A percentile compares a stretch with the other conserved stretches of the same genome.
phyloP scores from a whole-genome alignment of 139 green algal genomes.

The Closterium sp. region DNA sequence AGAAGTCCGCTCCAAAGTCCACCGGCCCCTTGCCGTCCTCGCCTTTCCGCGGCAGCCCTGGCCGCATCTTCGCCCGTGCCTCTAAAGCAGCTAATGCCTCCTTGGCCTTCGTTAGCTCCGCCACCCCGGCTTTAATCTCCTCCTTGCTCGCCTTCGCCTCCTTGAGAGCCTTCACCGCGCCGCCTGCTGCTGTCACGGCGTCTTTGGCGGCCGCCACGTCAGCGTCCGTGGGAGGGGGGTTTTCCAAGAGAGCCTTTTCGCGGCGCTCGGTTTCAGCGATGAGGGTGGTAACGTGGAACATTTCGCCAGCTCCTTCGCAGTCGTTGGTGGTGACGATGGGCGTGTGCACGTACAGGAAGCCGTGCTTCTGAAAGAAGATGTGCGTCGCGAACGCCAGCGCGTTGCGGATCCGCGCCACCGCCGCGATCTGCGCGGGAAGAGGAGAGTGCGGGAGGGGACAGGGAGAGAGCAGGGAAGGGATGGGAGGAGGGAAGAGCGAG shows the following conservation, averaged over 20 bases:
- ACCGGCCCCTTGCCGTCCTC: constrained; percentile 57
- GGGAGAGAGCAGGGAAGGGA: not conserved
- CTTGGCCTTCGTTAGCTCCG: constrained; percentile 58
- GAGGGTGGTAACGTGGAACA: constrained; percentile 94
- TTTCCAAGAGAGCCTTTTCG: constrained; percentile 7
- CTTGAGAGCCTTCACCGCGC: constrained; percentile 54
- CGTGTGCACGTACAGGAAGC: constrained; percentile 97
- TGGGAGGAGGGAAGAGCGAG: too few species aligned
- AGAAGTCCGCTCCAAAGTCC: constrained; percentile 96
- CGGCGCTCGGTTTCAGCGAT: constrained; percentile 51
- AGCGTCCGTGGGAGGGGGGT: constrained; percentile 38
- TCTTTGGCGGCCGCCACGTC: constrained; percentile 59
- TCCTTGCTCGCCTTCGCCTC: constrained; percentile 76
- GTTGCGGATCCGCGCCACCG: constrained; percentile 92
- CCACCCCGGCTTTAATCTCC: constrained; percentile 41
- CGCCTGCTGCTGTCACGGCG: constrained; percentile 48
- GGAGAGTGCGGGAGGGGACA: not conserved
- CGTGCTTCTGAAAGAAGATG: constrained; percentile 88
- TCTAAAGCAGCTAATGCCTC: constrained; percentile 67
- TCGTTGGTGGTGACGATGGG: constrained; percentile 93
- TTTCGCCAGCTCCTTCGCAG: constrained; percentile 96
- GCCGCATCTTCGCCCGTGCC: constrained; percentile 36
- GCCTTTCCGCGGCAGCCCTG: constrained; percentile 28
- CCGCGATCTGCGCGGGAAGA: constrained; percentile 67
- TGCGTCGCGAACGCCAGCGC: constrained; percentile 93